phyloP scores from a whole-genome alignment of 2,329 filamentous ascomycete species.

The Fusarium torulosum region DNA sequence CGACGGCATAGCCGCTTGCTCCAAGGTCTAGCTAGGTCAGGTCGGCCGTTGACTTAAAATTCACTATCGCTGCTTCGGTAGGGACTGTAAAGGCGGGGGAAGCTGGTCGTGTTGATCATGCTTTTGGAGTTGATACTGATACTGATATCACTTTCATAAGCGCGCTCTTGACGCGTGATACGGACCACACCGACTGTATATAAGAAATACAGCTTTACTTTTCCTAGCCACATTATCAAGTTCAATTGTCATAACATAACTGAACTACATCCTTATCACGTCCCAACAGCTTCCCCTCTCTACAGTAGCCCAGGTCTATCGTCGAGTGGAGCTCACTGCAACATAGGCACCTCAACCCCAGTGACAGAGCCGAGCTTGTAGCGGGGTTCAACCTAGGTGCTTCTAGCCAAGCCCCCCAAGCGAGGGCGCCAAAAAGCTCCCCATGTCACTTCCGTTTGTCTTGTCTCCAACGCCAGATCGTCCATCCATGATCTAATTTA shows the following conservation, averaged over 20 bases:
- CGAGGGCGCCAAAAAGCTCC: slow-evolving; percentile 32
- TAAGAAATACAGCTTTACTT: not conserved
- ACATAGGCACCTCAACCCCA: slow-evolving; percentile 5
- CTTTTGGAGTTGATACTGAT: not conserved
- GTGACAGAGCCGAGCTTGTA: slow-evolving; percentile 34
- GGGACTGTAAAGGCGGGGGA: slow-evolving; percentile 25
- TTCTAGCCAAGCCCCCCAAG: slow-evolving; percentile 24
- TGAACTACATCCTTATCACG: slow-evolving; percentile 11
- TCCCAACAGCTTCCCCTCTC: slow-evolving; percentile 26
- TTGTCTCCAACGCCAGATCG: slow-evolving; percentile 33
- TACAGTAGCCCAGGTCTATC: slow-evolving; percentile 9
- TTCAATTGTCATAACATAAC: not conserved
- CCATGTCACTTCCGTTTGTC: slow-evolving; percentile 8
- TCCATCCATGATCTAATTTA: slow-evolving; percentile 33
- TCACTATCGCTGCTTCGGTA: slow-evolving; percentile 28
- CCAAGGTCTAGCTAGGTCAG: no score
- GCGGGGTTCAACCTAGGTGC: slow-evolving; percentile 25
- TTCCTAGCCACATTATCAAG: not conserved
- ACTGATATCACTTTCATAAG: not conserved
- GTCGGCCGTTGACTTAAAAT: slow-evolving; percentile 11
- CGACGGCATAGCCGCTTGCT: slow-evolving; percentile 21
- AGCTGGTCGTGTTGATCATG: not conserved
- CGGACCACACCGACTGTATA: not conserved
- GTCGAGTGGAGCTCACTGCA: slow-evolving; percentile 17
- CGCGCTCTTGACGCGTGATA: not conserved